Base-by-base conservation (phyloP, 2,329 filamentous ascomycete genomes). In the Fusarium ramigenum region DNA sequence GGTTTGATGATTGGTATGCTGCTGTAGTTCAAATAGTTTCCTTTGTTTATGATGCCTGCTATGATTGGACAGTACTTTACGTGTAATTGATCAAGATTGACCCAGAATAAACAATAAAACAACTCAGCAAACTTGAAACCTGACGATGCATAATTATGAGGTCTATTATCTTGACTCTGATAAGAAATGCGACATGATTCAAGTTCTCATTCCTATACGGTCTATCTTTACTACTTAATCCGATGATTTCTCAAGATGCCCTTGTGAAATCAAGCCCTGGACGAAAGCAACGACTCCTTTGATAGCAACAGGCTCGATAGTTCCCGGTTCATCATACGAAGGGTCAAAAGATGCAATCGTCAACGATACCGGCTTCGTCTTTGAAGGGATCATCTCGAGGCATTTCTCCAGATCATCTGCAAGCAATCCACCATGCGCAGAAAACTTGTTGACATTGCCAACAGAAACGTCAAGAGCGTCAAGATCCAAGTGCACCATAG, bases 401-500 rank as follows among this genome's bases (percentile, higher is more conserved):
- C 78, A 79, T 14, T 53, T 62, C 16, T 53, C 32, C 2, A 79
- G 43, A 59, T 79, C 78, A 7, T 70, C 61, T 28, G 77, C 78
- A n/a, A 77, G 50, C 37, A 84, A 39, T 1, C 81, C 81, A 30
- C 81, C 81, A 3, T 78, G 75, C 1, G 79, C 80, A 30, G 81
- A 78, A 60, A 79, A 83, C 40, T 79, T 79, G 63, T 84, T 83
- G 8, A 78, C 81, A n/a, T 74, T 76, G 0, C 81, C 81, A 18
- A 82, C 69, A 2, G 77, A 79, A 6, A 75, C 64, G 49, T 83
- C 82, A 8, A 83, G 69, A 8, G 77, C 73, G 58, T 83, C 82
- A 9, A 83, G 73, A 49, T 84, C 82, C 5, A 83, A 58, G 50
- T 83, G 82, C 11, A 83, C 78, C 58, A 82, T 70, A 4, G 78